These are phyloP conservation scores for Capsicum chinense DNA, from an alignment of 257 asterid genomes.

Conservation along the genomic window DNA sequence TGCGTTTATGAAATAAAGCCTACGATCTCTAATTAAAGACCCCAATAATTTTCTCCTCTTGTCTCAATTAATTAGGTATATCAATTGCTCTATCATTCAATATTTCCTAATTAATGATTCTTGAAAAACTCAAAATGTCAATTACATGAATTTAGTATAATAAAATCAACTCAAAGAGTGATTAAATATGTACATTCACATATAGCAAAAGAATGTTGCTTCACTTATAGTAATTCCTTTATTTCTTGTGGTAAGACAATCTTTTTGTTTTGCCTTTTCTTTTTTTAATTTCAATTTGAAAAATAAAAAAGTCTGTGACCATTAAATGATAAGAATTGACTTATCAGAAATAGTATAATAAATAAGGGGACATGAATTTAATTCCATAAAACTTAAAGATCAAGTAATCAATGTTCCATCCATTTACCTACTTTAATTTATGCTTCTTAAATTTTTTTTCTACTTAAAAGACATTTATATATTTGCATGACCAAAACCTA, in stretches of 20 bases:
- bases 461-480: neutral
- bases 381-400: constrained; percentile 6
- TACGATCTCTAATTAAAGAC: neutral
- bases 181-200: neutral
- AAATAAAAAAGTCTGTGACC: neutral
- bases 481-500: constrained; percentile 2
- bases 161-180: neutral
- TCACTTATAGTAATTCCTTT: neutral
- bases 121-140: neutral
- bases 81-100: neutral
- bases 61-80: neutral
- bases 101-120: neutral
- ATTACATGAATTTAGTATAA: neutral
- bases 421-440: constrained; percentile 7
- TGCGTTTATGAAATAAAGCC: too few relatives aligned
- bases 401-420: constrained; percentile 16
- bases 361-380: constrained; percentile 3
- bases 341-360: neutral
- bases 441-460: neutral
- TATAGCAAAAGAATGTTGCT: neutral
- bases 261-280: neutral
- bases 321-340: neutral
- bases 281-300: neutral
- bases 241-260: neutral
- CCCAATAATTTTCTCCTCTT: neutral